Conservation (phyloP, 2,329 filamentous ascomycete species). For the Fusarium caatingaense region DNA sequence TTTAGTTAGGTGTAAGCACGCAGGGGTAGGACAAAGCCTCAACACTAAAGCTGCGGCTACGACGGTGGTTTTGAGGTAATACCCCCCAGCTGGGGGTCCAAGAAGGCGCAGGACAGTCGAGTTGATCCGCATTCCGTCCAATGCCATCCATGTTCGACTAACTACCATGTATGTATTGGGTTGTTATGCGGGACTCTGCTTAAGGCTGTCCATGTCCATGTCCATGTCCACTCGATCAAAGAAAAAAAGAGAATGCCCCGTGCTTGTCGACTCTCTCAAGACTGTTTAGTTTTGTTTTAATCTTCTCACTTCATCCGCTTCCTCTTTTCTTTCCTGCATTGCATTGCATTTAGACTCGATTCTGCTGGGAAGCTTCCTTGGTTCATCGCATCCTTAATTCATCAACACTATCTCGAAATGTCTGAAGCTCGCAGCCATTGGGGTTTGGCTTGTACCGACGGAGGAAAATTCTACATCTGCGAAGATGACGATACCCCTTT, state of each 20-base stretch:
- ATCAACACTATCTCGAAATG: conserved; percentile 18
- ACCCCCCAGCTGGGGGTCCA: background rate
- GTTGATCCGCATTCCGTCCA: conserved; percentile 15
- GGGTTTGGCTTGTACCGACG: conserved; percentile 49
- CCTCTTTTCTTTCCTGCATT: background rate
- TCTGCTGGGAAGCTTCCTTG: background rate
- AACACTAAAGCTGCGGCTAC: background rate
- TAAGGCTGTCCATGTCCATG: background rate
- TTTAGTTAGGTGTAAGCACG: background rate
- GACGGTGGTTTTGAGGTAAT: background rate
- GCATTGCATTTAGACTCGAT: background rate
- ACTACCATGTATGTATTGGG: background rate
- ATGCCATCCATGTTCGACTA: conserved; percentile 23
- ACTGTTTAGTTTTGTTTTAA: conserved; percentile 3
- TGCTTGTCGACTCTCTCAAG: conserved; percentile 6
- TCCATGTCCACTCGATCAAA: conserved; percentile 3
- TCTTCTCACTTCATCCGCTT: background rate
- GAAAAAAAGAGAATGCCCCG: conserved; percentile 24
- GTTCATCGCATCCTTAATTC: background rate
- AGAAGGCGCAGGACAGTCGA: conserved; percentile 6
- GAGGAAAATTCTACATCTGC: conserved; percentile 55
- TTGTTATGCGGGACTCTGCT: conserved; percentile 1
- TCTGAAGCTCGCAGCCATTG: conserved; percentile 32
- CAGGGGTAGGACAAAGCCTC: conserved; percentile 8
- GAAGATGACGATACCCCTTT: conserved; percentile 49